A percentile compares a stretch with the other conserved stretches of the same genome.
phyloP scores from a whole-genome alignment of 179 eudicot species.

The Beta corolliflora region DNA sequence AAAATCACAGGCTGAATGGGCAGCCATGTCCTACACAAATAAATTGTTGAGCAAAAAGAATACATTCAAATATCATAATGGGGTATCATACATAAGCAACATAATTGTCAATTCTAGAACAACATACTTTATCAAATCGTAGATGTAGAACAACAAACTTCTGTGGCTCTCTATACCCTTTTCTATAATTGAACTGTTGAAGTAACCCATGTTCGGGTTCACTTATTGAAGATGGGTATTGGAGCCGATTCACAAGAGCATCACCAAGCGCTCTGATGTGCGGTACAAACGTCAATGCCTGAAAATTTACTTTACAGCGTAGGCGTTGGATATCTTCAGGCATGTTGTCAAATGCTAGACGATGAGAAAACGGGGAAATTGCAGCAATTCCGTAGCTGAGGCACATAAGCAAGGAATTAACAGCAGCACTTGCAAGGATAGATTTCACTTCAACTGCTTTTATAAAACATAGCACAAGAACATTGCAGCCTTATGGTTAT shows the following conservation, averaged over 20 bases:
- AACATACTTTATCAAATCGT: conserved; percentile 88
- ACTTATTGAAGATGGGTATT: conserved; percentile 45
- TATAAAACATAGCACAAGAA: not conserved
- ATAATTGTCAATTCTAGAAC: not conserved
- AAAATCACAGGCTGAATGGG: conserved; percentile 98
- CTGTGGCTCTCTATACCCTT: conserved; percentile 39
- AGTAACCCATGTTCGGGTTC: conserved; percentile 44
- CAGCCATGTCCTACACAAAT: conserved; percentile 86
- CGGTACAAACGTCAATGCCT: conserved; percentile 80
- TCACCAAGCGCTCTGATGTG: conserved; percentile 86
- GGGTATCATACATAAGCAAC: not conserved
- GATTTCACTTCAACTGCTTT: not conserved
- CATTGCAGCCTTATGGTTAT: not conserved
- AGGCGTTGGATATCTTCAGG: conserved; percentile 84
- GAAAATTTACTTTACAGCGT: conserved; percentile 93
- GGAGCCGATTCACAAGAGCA: conserved; percentile 77
- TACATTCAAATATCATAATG: not conserved
- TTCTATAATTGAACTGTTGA: conserved; percentile 49
- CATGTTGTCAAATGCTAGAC: conserved; percentile 93
- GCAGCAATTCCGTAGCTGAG: conserved; percentile 95
- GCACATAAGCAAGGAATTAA: conserved; percentile 12
- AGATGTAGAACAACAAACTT: conserved; percentile 93
- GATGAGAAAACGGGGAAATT: conserved; percentile 94
- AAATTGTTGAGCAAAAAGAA: not conserved
- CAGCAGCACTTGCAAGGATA: conserved; percentile 5